phyloP scores from a whole-genome alignment of 2,329 filamentous ascomycete species.

The Alternaria gaisen region DNA sequence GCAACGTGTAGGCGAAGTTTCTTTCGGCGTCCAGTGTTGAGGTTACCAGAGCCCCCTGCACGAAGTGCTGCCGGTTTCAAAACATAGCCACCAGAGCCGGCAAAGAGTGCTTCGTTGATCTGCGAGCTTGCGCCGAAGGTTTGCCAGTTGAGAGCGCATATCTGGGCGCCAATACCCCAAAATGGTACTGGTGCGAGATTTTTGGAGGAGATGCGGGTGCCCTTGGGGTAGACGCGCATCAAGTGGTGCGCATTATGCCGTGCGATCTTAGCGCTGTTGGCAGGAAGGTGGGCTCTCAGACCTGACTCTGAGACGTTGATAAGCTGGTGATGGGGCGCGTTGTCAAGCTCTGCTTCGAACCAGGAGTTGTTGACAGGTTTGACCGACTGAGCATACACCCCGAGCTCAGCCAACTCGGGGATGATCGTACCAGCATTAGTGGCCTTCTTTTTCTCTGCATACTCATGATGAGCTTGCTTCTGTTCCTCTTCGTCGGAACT shows the following conservation, averaged over 20 bases:
- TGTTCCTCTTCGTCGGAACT: slow-evolving; percentile 54
- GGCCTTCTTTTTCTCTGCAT: slow-evolving; percentile 63
- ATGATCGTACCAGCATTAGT: slow-evolving; percentile 63
- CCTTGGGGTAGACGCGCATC: slow-evolving; percentile 76
- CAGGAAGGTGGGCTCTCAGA: slow-evolving; percentile 62
- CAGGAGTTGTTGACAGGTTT: slow-evolving; percentile 73
- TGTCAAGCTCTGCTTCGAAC: slow-evolving; percentile 62
- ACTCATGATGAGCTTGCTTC: slow-evolving; percentile 62
- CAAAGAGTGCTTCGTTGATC: slow-evolving; percentile 73
- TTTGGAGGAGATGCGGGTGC: slow-evolving; percentile 71
- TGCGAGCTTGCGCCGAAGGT: slow-evolving; percentile 72
- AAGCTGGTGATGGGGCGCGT: slow-evolving; percentile 68
- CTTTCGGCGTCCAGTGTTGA: slow-evolving; percentile 58
- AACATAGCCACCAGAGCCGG: slow-evolving; percentile 70
- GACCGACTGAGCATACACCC: slow-evolving; percentile 75
- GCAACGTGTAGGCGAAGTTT: slow-evolving; percentile 67
- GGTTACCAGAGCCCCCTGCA: slow-evolving; percentile 61
- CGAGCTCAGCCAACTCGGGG: slow-evolving; percentile 70
- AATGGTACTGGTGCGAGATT: slow-evolving; percentile 71
- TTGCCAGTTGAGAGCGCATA: slow-evolving; percentile 76
- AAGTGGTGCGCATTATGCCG: slow-evolving; percentile 70
- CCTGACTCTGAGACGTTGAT: slow-evolving; percentile 75
- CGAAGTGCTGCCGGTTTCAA: slow-evolving; percentile 70
- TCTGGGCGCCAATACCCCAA: slow-evolving; percentile 73
- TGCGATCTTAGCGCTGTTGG: slow-evolving; percentile 59